Conservation (phyloP, 805 yeast genomes). For the Starmerella cellae region DNA sequence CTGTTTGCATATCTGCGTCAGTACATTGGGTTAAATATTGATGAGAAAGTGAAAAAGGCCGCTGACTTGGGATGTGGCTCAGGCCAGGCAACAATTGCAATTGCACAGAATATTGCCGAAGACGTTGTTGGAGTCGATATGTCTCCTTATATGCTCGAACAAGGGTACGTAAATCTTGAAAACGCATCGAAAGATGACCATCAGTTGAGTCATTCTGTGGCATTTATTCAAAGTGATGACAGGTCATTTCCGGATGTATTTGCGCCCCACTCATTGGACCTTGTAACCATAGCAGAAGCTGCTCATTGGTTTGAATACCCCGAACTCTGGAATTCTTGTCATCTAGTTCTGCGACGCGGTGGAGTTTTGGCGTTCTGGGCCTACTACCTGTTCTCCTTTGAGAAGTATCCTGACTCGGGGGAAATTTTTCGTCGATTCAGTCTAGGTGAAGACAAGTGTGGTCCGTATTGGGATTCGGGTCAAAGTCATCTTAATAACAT, state of each 20-base stretch:
- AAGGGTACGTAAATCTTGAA: constrained; percentile 26
- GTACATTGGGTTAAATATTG: constrained; percentile 24
- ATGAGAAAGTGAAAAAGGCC: constrained; percentile 27
- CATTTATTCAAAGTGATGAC: constrained; percentile 19
- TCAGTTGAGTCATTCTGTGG: neutral
- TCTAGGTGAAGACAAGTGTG: constrained; percentile 33
- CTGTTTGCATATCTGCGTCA: constrained; percentile 34
- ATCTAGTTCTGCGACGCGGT: constrained; percentile 38
- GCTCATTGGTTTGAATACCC: constrained; percentile 69
- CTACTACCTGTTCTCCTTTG: constrained; percentile 56
- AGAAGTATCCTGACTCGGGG: constrained; percentile 41
- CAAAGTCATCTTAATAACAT: constrained; percentile 39
- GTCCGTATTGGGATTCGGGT: constrained; percentile 82
- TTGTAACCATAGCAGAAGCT: constrained; percentile 68
- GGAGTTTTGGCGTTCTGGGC: constrained; percentile 75
- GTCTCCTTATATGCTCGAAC: constrained; percentile 43
- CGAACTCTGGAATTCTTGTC: constrained; percentile 38
- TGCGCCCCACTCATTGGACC: constrained; percentile 37
- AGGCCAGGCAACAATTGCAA: constrained; percentile 52
- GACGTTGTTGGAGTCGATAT: constrained; percentile 50
- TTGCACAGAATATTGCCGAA: constrained; percentile 33
- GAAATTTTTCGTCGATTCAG: constrained; percentile 39
- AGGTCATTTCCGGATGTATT: constrained; percentile 18
- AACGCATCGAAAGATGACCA: neutral
- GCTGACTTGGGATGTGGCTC: constrained; percentile 74